Evolutionary conservation across 2,329 filamentous ascomycete genomes (phyloP).

Genomic region (Calonectria henricotiae): DNA sequence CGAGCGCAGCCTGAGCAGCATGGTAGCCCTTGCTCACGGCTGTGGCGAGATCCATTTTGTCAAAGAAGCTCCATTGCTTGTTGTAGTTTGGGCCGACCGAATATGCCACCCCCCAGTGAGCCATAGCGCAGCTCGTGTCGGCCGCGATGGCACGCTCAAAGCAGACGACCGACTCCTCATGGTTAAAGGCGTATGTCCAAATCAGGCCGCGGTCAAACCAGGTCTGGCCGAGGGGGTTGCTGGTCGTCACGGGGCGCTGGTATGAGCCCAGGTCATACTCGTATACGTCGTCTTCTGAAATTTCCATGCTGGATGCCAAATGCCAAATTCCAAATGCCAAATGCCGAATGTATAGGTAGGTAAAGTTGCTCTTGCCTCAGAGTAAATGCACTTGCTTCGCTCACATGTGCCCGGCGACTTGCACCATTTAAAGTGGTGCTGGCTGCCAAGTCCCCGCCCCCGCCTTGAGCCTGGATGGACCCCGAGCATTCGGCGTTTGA

Average conservation of each 20-base stretch:
- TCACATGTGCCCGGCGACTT: neutral
- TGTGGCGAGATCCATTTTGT: slow-evolving; percentile 69
- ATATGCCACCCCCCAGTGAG: slow-evolving; percentile 81
- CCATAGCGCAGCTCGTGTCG: slow-evolving; percentile 74
- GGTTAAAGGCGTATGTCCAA: slow-evolving; percentile 85
- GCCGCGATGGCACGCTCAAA: slow-evolving; percentile 73
- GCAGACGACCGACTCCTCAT: slow-evolving; percentile 78
- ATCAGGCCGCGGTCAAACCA: slow-evolving; percentile 76
- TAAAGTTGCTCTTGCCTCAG: neutral
- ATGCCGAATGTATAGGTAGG: neutral
- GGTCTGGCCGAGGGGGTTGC: neutral
- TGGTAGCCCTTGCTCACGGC: slow-evolving; percentile 32
- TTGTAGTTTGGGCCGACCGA: slow-evolving; percentile 83
- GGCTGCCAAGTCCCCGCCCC: slow-evolving; percentile 5
- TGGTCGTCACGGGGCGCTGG: slow-evolving; percentile 17
- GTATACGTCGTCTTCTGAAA: slow-evolving; percentile 13
- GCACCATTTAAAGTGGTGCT: slow-evolving; percentile 11
- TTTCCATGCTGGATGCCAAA: neutral
- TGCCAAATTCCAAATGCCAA: neutral
- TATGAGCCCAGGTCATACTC: slow-evolving; percentile 30
- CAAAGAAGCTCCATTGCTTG: slow-evolving; percentile 84
- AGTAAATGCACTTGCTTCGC: neutral
- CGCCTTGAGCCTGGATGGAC: slow-evolving; percentile 3
- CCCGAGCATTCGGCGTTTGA: neutral
- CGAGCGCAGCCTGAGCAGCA: slow-evolving; percentile 31